Evolutionary conservation across 441 rosid genomes (phyloP), one percentile per base, ranked within the genome.

Genomic region (Adansonia grandidieri): DNA sequence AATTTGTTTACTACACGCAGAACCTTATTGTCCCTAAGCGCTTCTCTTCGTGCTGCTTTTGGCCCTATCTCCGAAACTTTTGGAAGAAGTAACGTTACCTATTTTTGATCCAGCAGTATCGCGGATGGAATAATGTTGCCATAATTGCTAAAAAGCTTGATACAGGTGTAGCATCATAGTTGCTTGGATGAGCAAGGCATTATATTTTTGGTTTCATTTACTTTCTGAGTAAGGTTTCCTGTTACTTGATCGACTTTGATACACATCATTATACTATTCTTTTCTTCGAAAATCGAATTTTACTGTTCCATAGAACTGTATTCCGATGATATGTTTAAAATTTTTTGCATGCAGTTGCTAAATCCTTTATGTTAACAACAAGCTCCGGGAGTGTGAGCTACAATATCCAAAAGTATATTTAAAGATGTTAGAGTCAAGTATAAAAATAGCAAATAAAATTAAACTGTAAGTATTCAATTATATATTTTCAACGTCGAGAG

Each of bases 31-130:
- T 96, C 75, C 89, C 91, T 48, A 92, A 90, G 81, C 93, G 98
- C 95, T 92, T 71, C 99, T 58, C 87, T 95, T 53, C 88, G 98
- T 78, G 97, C 99, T 79, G 95, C 98, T 74, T 75, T 93, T 24
- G 99, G 96, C 24, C 91, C 95, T 71, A 84, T 93, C 73, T 71
- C 92, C 81, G 99, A 95, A 86, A 93, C 96, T 65, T 75, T 92
- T 73, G 57, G 86, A 91, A 82, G 91, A 84, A 61, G 72, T 83
- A 71, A 88, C 92, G 94, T 68, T 92, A 75, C 99, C 98, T 48
- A 86, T 90, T 45, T 93, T 93, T 64, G 88, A 93, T 81, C 96
- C 97, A 54, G 86, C 86, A 73, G 70, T 91, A 79, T 91, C 98
- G 15, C 98, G 95, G 6, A 89, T 96, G 81, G 15, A 32, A 10